Conservation (phyloP, 768 basidiomycete species). For the Imleria badia region DNA sequence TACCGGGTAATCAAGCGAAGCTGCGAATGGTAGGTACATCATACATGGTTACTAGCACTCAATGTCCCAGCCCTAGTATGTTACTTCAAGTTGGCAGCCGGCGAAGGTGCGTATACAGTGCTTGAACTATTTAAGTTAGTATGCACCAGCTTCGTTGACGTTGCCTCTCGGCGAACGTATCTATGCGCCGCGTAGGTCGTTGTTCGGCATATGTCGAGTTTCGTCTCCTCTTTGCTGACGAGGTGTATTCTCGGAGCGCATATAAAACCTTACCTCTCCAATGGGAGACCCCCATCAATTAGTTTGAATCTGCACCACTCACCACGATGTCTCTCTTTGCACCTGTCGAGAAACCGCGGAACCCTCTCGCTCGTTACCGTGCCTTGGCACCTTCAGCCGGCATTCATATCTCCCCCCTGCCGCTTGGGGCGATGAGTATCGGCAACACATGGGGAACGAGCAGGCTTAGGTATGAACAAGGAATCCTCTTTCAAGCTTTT, state of each 20-base stretch:
- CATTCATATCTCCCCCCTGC: constrained; percentile 45
- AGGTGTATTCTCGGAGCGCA: neutral
- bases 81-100: too few species aligned
- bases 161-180: neutral
- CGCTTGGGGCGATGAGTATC: constrained; percentile 36
- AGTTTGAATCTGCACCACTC: neutral
- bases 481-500: constrained; percentile 30
- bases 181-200: neutral
- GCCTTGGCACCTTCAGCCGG: constrained; percentile 38
- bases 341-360: constrained; percentile 18
- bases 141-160: neutral
- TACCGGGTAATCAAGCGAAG: too few species aligned
- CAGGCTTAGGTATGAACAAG: constrained; percentile 35
- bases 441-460: constrained; percentile 25
- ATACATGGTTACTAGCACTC: too few species aligned
- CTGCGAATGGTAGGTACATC: too few species aligned
- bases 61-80: too few species aligned
- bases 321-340: constrained; percentile 2
- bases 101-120: too few species aligned
- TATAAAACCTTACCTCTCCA: neutral
- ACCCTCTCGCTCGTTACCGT: constrained; percentile 34
- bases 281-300: neutral
- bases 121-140: too few species aligned
- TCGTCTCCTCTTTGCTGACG: neutral
- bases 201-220: neutral